These are phyloP conservation scores for Asterochloris sp. DNA, from an alignment of 139 green algal genomes.

Conservation along the genomic window DNA sequence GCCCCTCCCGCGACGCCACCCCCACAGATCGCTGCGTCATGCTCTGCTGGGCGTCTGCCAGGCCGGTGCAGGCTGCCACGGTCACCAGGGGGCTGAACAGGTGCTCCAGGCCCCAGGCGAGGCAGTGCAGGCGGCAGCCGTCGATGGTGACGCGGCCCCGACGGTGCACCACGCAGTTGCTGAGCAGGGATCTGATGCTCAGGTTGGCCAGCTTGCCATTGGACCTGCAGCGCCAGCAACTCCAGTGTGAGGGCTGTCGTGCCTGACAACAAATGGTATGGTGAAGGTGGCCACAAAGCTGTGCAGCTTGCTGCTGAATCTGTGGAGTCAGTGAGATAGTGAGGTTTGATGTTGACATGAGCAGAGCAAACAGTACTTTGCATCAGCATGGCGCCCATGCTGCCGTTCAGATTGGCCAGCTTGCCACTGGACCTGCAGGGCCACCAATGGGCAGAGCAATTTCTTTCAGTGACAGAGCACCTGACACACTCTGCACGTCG, in stretches of 20 bases:
- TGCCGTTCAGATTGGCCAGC: conserved; percentile 25
- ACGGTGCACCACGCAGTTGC: conserved; percentile 30
- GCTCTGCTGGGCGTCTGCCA: neutral
- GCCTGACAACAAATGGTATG: neutral
- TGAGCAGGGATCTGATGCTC: conserved; percentile 15
- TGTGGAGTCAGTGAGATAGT: no score
- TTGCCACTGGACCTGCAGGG: conserved; percentile 22
- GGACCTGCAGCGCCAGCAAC: conserved; percentile 10
- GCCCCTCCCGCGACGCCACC: neutral
- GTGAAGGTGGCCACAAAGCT: neutral
- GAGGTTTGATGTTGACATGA: no score
- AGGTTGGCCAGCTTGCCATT: conserved; percentile 30
- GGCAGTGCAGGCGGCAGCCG: conserved; percentile 23
- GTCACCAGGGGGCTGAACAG: conserved; percentile 31
- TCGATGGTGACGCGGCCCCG: conserved; percentile 27
- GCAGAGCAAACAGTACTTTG: neutral
- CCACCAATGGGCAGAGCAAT: neutral
- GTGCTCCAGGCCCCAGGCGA: conserved; percentile 30
- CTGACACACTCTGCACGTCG: neutral
- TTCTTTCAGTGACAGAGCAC: neutral
- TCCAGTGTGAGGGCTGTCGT: neutral
- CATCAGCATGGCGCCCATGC: neutral
- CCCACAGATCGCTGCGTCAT: neutral
- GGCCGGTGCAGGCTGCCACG: conserved; percentile 6
- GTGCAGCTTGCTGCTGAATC: no score